phyloP scores from a whole-genome alignment of 2,329 filamentous ascomycete genomes.

The Monosporascus cannonballus region DNA sequence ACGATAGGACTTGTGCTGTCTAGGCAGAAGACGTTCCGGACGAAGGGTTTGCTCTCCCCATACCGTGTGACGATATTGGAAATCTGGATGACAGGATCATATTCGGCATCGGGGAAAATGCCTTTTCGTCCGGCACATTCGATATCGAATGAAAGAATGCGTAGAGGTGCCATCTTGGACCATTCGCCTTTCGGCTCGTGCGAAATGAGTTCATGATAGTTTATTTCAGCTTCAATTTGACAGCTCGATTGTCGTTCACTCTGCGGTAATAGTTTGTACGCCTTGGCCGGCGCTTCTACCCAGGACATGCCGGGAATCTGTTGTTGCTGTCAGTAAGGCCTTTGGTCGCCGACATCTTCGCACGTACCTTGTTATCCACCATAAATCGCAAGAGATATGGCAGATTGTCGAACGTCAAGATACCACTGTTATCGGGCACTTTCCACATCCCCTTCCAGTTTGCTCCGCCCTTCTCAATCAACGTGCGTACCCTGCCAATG shows the following conservation, averaged over 20 bases:
- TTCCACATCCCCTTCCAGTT: constrained; percentile 94
- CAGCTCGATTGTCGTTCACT: constrained; percentile 79
- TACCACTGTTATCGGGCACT: constrained; percentile 51
- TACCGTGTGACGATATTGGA: constrained; percentile 93
- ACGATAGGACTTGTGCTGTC: constrained; percentile 91
- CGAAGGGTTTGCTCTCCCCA: constrained; percentile 91
- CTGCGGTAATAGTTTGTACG: constrained; percentile 64
- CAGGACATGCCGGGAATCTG: constrained; percentile 93
- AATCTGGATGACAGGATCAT: constrained; percentile 96
- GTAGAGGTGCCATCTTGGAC: constrained; percentile 94
- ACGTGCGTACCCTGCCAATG: constrained; percentile 68
- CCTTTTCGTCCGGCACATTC: constrained; percentile 97
- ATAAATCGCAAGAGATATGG: constrained; percentile 95
- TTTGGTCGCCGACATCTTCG: neutral
- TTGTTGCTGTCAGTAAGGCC: constrained; percentile 10
- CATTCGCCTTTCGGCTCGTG: constrained; percentile 89
- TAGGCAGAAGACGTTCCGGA: constrained; percentile 93
- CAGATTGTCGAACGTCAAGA: constrained; percentile 92
- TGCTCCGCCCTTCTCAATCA: constrained; percentile 68
- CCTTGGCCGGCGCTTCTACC: constrained; percentile 75
- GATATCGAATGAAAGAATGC: constrained; percentile 95
- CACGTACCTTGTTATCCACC: constrained; percentile 80
- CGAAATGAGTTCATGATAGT: constrained; percentile 76
- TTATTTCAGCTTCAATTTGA: constrained; percentile 86
- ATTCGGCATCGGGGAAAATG: constrained; percentile 87